Conservation (phyloP, 768 basidiomycete genomes). For the Hysterangium stoloniferum region DNA sequence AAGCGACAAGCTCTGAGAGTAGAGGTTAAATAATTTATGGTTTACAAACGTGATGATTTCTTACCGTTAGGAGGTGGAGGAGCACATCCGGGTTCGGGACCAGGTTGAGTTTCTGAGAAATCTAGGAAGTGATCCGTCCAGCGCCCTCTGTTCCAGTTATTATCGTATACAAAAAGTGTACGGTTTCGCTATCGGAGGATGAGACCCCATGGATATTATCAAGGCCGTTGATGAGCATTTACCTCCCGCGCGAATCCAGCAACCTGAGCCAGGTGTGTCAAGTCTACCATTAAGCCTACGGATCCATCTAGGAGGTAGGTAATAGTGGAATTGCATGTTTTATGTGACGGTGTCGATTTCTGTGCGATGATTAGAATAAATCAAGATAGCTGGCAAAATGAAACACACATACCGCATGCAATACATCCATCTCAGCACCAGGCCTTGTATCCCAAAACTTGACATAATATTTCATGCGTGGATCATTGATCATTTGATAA, state of each 20-base stretch:
- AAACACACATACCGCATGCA: conserved; percentile 17
- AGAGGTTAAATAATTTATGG: neutral
- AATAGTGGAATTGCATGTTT: conserved; percentile 49
- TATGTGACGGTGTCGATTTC: conserved; percentile 15
- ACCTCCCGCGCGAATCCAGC: conserved; percentile 64
- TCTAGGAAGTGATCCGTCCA: conserved; percentile 64
- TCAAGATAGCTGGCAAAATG: conserved; percentile 23
- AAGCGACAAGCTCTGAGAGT: conserved; percentile 57
- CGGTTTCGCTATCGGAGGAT: conserved; percentile 39
- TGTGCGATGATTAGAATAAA: conserved; percentile 16
- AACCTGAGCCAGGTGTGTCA: conserved; percentile 59
- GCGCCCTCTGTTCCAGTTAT: conserved; percentile 68
- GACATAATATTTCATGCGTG: conserved; percentile 34
- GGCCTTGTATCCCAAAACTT: conserved; percentile 41
- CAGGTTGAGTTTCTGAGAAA: conserved; percentile 43
- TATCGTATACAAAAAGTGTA: conserved; percentile 64
- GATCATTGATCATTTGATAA: conserved; percentile 36
- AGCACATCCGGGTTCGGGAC: conserved; percentile 56
- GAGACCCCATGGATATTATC: conserved; percentile 1
- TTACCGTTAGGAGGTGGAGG: conserved; percentile 58
- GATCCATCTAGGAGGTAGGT: conserved; percentile 66
- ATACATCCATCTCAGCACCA: conserved; percentile 17
- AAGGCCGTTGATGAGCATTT: conserved; percentile 12
- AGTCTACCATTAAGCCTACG: conserved; percentile 56
- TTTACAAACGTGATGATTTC: conserved; percentile 3